phyloP scores from a whole-genome alignment of 768 basidiomycete species.

The Boletus eberwhitei region DNA sequence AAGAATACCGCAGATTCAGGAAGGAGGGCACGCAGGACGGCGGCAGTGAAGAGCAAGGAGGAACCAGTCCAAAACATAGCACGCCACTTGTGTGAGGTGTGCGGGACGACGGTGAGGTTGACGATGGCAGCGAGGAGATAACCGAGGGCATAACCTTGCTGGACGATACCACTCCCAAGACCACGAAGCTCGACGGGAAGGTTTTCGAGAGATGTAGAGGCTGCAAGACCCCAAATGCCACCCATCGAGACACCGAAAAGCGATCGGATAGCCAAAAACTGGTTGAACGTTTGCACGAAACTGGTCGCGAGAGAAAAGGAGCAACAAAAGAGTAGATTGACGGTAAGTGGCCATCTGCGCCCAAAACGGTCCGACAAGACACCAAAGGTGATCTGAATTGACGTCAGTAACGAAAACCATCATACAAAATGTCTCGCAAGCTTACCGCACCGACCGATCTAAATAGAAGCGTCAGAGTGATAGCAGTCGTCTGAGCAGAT shows the following conservation, averaged over 20 bases:
- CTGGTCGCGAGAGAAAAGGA: conserved; percentile 76
- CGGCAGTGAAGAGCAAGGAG: conserved; percentile 69
- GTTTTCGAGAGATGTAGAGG: conserved; percentile 84
- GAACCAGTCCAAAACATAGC: conserved; percentile 78
- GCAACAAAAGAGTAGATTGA: conserved; percentile 68
- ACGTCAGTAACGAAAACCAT: not conserved
- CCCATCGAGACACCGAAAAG: conserved; percentile 90
- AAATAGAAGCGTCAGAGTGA: conserved; percentile 90
- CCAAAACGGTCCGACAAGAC: conserved; percentile 84
- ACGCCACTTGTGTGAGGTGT: conserved; percentile 53
- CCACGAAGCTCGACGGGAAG: conserved; percentile 89
- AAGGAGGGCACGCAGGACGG: conserved; percentile 57
- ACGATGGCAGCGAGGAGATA: conserved; percentile 83
- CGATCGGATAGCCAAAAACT: conserved; percentile 79
- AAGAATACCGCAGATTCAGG: conserved; percentile 82
- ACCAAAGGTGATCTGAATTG: conserved; percentile 63
- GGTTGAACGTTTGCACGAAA: conserved; percentile 69
- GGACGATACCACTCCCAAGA: conserved; percentile 79
- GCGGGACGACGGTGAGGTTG: conserved; percentile 60
- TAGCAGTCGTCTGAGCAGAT: conserved; percentile 59
- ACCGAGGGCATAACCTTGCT: conserved; percentile 90
- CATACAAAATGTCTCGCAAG: not conserved
- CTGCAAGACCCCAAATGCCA: conserved; percentile 84
- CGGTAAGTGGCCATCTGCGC: conserved; percentile 87
- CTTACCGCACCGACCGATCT: conserved; percentile 71